Percentiles rank a stretch among this genome's conserved stretches.
phyloP scores from a whole-genome alignment of 1,284 basidiomycete species.

The Earliella scabrosa region DNA sequence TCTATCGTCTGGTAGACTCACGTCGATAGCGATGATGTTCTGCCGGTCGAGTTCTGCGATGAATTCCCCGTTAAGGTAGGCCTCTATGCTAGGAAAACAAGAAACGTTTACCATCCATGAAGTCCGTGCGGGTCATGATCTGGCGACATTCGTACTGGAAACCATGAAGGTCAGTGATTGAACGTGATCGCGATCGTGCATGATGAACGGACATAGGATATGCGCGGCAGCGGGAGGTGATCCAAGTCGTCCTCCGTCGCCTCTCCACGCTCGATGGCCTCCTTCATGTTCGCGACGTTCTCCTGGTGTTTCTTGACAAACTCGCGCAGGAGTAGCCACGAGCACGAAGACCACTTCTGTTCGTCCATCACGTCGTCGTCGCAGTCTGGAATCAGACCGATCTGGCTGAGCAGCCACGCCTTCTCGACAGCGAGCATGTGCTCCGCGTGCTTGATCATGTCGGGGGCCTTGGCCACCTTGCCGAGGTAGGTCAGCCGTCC shows the following conservation, averaged over 20 bases:
- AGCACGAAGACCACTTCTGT: slow-evolving; percentile 84
- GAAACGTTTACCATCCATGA: slow-evolving; percentile 61
- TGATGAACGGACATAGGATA: slow-evolving; percentile 1
- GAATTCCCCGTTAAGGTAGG: neutral
- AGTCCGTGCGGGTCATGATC: slow-evolving; percentile 86
- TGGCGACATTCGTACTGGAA: slow-evolving; percentile 70
- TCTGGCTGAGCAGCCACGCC: slow-evolving; percentile 76
- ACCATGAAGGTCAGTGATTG: neutral
- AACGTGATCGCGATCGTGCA: too few species aligned
- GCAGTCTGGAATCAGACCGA: slow-evolving; percentile 73
- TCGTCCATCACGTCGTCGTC: slow-evolving; percentile 91
- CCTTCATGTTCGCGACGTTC: slow-evolving; percentile 48
- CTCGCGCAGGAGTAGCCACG: slow-evolving; percentile 74
- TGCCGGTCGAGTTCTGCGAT: slow-evolving; percentile 59
- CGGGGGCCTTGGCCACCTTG: slow-evolving; percentile 57
- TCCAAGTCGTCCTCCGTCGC: slow-evolving; percentile 39
- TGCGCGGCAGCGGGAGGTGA: slow-evolving; percentile 57
- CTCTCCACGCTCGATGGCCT: slow-evolving; percentile 43
- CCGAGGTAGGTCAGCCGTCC: slow-evolving; percentile 80
- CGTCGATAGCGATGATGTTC: slow-evolving; percentile 82
- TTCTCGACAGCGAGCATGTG: slow-evolving; percentile 74
- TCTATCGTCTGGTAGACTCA: slow-evolving; percentile 38
- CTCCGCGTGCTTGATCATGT: slow-evolving; percentile 68
- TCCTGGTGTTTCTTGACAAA: slow-evolving; percentile 65
- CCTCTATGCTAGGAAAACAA: neutral